Evolutionary conservation across 345 rosid species (phyloP).

Genomic region (rapeseed (Brassica napus)): Da-Ae NC_063443.1:17102501-17103000

Average conservation of each 20-base stretch:
- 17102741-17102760: slow-evolving; percentile 76
- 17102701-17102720: not conserved
- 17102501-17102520: slow-evolving; percentile 82
- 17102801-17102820: slow-evolving; percentile 66
- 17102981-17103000: slow-evolving; percentile 79
- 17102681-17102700: not conserved
- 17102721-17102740: slow-evolving; percentile 48
- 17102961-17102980: slow-evolving; percentile 81
- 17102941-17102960: slow-evolving; percentile 61
- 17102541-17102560: slow-evolving; percentile 91
- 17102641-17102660: slow-evolving; percentile 63
- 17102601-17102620: slow-evolving; percentile 7
- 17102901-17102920: slow-evolving; percentile 70
- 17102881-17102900: slow-evolving; percentile 77
- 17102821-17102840: slow-evolving; percentile 43
- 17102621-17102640: slow-evolving; percentile 24
- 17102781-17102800: slow-evolving; percentile 70
- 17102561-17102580: slow-evolving; percentile 41
- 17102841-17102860: not conserved
- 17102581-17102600: slow-evolving; percentile 36
- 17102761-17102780: slow-evolving; percentile 86
- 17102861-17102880: not conserved
- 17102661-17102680: slow-evolving; percentile 56
- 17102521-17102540: slow-evolving; percentile 78
- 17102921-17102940: slow-evolving; percentile 54